phyloP scores from a whole-genome alignment of 1,139 yeast species.

The Geotrichum aggregatum region DNA sequence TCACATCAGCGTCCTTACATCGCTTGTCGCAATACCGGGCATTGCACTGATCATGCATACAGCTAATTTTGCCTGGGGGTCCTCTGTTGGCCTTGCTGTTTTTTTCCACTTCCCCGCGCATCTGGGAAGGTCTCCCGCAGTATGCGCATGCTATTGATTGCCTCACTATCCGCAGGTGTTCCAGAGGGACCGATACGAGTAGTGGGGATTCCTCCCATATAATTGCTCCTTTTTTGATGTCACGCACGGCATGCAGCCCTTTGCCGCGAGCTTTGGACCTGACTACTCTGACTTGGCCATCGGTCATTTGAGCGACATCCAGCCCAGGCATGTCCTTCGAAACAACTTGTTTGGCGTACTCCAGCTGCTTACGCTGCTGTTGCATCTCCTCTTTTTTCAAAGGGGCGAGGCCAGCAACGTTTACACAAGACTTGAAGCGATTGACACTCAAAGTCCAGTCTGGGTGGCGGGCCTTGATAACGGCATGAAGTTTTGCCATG shows the following conservation, averaged over 20 bases:
- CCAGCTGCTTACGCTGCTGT: background rate
- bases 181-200: constrained; percentile 68
- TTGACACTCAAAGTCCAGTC: constrained; percentile 13
- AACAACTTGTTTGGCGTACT: constrained; percentile 44
- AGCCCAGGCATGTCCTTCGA: constrained; percentile 34
- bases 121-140: constrained; percentile 42
- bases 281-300: constrained; percentile 45
- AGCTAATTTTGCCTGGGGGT: constrained; percentile 15
- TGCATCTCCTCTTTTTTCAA: background rate
- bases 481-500: constrained; percentile 49
- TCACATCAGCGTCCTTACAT: constrained; percentile 40
- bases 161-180: constrained; percentile 53
- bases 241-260: constrained; percentile 37
- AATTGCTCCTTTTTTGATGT: constrained; percentile 45
- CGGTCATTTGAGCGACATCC: constrained; percentile 4
- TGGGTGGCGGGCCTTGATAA: constrained; percentile 35
- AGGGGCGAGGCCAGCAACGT: constrained; percentile 10
- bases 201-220: constrained; percentile 63
- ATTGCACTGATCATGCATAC: constrained; percentile 23
- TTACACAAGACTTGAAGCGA: constrained; percentile 14
- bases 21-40: constrained; percentile 32
- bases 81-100: constrained; percentile 9
- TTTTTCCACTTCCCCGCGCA: constrained; percentile 10
- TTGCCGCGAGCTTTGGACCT: constrained; percentile 39
- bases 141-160: constrained; percentile 56